Conservation (phyloP, 768 basidiomycete species). For the Auriscalpium orientale region DNA sequence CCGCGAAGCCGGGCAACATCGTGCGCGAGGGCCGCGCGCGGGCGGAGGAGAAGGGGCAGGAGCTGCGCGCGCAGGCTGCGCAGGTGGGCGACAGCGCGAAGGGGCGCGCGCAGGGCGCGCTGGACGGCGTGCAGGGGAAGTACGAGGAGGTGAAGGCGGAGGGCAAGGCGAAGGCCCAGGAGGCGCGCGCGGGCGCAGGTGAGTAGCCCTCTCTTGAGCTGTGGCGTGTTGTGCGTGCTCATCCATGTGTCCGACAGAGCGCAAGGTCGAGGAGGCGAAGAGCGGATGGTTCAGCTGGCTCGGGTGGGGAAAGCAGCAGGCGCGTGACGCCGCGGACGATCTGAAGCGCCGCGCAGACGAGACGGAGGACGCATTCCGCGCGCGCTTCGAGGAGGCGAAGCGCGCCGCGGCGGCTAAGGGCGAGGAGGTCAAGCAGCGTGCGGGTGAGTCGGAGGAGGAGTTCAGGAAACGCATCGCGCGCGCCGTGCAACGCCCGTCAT, state of each 20-base stretch:
- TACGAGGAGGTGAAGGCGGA: slow-evolving; percentile 1
- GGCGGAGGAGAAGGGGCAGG: neutral
- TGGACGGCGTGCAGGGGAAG: slow-evolving; percentile 4
- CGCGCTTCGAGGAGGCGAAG: slow-evolving; percentile 12
- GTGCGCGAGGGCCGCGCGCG: neutral
- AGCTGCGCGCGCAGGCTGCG: slow-evolving; percentile 1
- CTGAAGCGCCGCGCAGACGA: slow-evolving; percentile 9
- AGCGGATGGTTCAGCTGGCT: slow-evolving; percentile 4
- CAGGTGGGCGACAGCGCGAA: neutral
- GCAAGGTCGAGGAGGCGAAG: slow-evolving; percentile 6
- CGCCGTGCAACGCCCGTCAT: slow-evolving; percentile 5
- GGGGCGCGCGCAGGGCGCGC: neutral
- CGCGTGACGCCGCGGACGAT: slow-evolving; percentile 1
- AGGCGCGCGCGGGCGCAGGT: neutral
- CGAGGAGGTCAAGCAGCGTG: slow-evolving; percentile 8
- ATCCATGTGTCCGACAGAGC: neutral
- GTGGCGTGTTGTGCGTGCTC: neutral
- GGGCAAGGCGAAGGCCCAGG: neutral
- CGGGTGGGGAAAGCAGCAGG: slow-evolving; percentile 9
- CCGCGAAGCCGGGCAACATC: neutral
- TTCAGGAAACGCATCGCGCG: slow-evolving; percentile 8
- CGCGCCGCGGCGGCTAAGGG: slow-evolving; percentile 5
- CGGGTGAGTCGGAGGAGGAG: slow-evolving; percentile 12
- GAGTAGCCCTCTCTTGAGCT: neutral
- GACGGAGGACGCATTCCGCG: slow-evolving; percentile 5